Percentiles rank a stretch among this genome's conserved stretches.
phyloP scores from a whole-genome alignment of 345 rosid species.

The Rubroshorea leprosula region DNA sequence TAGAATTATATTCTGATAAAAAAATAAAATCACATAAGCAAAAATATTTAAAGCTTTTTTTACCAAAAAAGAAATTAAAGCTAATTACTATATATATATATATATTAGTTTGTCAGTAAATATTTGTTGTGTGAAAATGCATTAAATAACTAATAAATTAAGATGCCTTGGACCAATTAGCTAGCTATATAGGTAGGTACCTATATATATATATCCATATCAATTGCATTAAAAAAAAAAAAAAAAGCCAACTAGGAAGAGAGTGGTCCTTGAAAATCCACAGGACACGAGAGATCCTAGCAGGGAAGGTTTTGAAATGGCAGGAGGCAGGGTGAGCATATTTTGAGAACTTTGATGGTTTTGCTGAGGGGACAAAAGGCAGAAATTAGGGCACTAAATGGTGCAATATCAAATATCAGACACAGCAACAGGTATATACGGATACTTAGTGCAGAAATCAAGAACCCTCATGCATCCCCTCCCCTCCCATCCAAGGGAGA shows the following conservation, averaged over 20 bases:
- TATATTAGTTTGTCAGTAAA: too few relatives aligned
- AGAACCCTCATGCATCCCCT: constrained; percentile 31
- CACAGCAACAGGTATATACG: constrained; percentile 33
- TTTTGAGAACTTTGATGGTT: constrained; percentile 53
- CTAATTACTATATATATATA: too few relatives aligned
- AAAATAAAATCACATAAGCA: too few relatives aligned
- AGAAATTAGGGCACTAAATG: constrained; percentile 44
- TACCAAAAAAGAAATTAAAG: too few relatives aligned
- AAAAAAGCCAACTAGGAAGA: not conserved
- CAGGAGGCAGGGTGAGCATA: constrained; percentile 51
- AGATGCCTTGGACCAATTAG: too few relatives aligned
- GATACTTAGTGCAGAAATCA: constrained; percentile 34
- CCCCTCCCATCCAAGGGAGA: constrained; percentile 16
- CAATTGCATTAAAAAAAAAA: not conserved
- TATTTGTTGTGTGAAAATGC: too few relatives aligned
- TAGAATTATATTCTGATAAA: not conserved
- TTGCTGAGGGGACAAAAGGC: constrained; percentile 69
- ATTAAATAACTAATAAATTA: too few relatives aligned
- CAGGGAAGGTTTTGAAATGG: constrained; percentile 20
- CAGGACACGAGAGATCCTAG: constrained; percentile 45
- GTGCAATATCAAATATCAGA: constrained; percentile 21
- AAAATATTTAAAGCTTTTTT: too few relatives aligned
- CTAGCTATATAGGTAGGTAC: too few relatives aligned
- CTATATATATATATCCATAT: not conserved
- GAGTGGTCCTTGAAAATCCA: constrained; percentile 34